phyloP scores from a whole-genome alignment of 345 rosid genomes.

The Geranium rotundifolium region DNA sequence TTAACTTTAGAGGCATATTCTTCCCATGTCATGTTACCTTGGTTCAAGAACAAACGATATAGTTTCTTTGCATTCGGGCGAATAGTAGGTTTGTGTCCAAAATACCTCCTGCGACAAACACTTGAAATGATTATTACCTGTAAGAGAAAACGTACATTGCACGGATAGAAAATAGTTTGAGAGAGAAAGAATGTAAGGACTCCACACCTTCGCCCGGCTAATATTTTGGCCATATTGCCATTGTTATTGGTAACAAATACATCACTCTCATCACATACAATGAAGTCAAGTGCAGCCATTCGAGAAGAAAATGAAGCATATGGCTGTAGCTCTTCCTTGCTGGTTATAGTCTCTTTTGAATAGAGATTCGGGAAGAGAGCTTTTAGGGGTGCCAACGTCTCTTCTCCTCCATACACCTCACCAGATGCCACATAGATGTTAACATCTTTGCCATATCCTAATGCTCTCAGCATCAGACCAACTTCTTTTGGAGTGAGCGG shows the following conservation, averaged over 20 bases:
- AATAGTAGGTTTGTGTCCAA: conserved; percentile 87
- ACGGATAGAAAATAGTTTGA: not conserved
- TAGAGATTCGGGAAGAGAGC: conserved; percentile 80
- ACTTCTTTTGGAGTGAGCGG: conserved; percentile 96
- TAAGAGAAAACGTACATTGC: conserved; percentile 1
- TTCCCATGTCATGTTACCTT: conserved; percentile 71
- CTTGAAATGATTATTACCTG: conserved; percentile 3
- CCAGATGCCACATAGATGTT: conserved; percentile 98
- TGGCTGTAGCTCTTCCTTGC: conserved; percentile 59
- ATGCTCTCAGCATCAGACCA: conserved; percentile 90
- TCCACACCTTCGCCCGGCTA: conserved; percentile 82
- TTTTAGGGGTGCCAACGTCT: conserved; percentile 75
- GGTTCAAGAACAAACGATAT: conserved; percentile 52
- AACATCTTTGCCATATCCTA: conserved; percentile 85
- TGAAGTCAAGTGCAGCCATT: conserved; percentile 98
- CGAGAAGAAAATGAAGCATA: conserved; percentile 80
- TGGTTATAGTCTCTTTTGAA: conserved; percentile 74
- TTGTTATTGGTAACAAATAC: conserved; percentile 95
- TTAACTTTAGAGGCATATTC: conserved; percentile 67
- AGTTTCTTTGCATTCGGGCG: conserved; percentile 94
- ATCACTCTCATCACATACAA: conserved; percentile 90
- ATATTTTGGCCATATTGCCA: conserved; percentile 90
- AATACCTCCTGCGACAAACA: conserved; percentile 56
- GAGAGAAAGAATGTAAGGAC: not conserved
- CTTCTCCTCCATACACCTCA: conserved; percentile 83